Conservation (phyloP, 2,329 filamentous ascomycete species). For the Aureobasidium sp. region DNA sequence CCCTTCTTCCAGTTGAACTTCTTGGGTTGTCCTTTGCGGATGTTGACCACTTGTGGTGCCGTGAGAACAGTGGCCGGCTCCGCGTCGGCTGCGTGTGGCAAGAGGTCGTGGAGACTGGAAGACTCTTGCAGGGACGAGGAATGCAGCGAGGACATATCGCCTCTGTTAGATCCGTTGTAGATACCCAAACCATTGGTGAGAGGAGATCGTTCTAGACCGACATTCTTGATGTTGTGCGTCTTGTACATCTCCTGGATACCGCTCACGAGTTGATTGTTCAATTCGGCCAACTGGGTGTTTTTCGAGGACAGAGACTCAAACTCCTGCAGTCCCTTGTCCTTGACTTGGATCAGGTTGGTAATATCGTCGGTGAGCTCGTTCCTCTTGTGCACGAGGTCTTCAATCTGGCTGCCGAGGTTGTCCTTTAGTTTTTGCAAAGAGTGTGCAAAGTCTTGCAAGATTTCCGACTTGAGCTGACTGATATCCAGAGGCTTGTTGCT, state of each 20-base stretch:
- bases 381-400: constrained; percentile 82
- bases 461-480: constrained; percentile 57
- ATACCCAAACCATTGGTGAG: constrained; percentile 56
- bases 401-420: constrained; percentile 66
- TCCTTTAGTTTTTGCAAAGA: constrained; percentile 68
- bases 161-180: constrained; percentile 49
- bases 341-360: constrained; percentile 70
- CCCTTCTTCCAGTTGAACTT: constrained; percentile 99
- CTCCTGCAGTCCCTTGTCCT: constrained; percentile 88
- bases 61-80: constrained; percentile 53
- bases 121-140: constrained; percentile 14
- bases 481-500: constrained; percentile 74
- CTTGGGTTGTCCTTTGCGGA: constrained; percentile 86
- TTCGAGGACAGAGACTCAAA: constrained; percentile 92
- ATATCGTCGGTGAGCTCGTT: constrained; percentile 82
- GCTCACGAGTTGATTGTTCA: constrained; percentile 93
- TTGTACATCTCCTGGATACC: constrained; percentile 93
- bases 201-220: constrained; percentile 28
- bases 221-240: constrained; percentile 45
- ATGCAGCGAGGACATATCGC: constrained; percentile 10
- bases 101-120: constrained; percentile 13
- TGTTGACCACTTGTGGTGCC: constrained; percentile 89
- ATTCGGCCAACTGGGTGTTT: constrained; percentile 86
- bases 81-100: constrained; percentile 52
- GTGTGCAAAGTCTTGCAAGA: constrained; percentile 56